Conservation (phyloP, 352 stramenopile species). For the Phytophthora palmivora region DNA sequence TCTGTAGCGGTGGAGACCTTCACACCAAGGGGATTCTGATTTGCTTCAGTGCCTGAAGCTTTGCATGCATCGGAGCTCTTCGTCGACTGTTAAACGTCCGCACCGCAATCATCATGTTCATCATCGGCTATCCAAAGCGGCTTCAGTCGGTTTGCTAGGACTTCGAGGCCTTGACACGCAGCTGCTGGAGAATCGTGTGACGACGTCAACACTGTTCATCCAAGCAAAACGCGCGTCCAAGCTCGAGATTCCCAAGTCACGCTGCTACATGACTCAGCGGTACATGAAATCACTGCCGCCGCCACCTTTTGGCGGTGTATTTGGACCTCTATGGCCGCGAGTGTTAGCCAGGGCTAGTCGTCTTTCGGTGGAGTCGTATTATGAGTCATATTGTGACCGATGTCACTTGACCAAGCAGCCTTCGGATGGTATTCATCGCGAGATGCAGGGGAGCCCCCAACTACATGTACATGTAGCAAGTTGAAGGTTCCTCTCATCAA, state of each 20-base stretch:
- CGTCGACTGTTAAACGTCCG: not conserved
- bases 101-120: slow-evolving; percentile 1
- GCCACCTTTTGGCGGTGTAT: slow-evolving; percentile 5
- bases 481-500: slow-evolving; percentile 13
- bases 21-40: slow-evolving; percentile 9
- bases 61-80: slow-evolving; percentile 7
- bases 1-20: slow-evolving; percentile 2
- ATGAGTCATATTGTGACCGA: too few species aligned
- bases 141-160: too few species aligned
- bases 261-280: not conserved
- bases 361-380: slow-evolving; percentile 12
- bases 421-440: slow-evolving; percentile 13
- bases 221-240: slow-evolving; percentile 7
- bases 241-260: too few species aligned
- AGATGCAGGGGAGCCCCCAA: not conserved
- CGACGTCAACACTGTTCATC: not conserved
- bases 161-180: too few species aligned
- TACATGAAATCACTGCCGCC: not conserved
- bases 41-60: slow-evolving; percentile 6
- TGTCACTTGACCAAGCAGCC: not conserved
- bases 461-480: too few species aligned
- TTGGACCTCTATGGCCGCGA: slow-evolving; percentile 15
- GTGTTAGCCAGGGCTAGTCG: too few species aligned
- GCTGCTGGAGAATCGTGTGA: slow-evolving; percentile 3
- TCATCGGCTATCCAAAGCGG: slow-evolving; percentile 1